phyloP scores from a whole-genome alignment of 805 yeast species.

The Saccharomycodes ludwigii region DNA sequence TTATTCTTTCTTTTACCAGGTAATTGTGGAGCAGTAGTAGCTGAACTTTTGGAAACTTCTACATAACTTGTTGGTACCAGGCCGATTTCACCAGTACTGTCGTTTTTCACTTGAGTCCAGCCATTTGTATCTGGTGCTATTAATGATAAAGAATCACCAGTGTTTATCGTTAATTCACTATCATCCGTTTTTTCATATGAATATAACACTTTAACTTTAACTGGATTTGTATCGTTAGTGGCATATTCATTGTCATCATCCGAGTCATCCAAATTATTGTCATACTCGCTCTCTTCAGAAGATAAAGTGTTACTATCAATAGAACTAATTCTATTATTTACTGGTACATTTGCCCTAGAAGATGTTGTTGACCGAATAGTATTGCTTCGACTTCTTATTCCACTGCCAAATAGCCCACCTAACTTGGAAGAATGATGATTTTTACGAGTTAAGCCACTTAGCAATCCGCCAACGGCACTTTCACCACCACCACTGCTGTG shows the following conservation, averaged over 20 bases:
- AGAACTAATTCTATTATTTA: too few relatives aligned
- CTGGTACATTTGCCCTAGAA: too few relatives aligned
- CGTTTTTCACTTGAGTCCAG: constrained; percentile 63
- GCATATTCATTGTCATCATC: constrained; percentile 1
- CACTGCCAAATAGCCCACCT: too few relatives aligned
- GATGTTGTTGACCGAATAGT: too few relatives aligned
- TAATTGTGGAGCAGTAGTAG: constrained; percentile 74
- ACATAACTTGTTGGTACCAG: constrained; percentile 79
- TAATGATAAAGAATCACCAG: constrained; percentile 51
- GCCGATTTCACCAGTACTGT: constrained; percentile 43
- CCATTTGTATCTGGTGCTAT: constrained; percentile 72
- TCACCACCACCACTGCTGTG: background rate
- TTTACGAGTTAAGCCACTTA: too few relatives aligned
- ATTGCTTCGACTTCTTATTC: too few relatives aligned
- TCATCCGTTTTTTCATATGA: constrained; percentile 54
- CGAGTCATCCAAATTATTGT: background rate
- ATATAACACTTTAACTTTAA: constrained; percentile 39
- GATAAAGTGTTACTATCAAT: background rate
- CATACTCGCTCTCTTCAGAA: background rate
- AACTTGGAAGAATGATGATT: too few relatives aligned
- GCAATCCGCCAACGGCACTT: too few relatives aligned
- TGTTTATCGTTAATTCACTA: constrained; percentile 55
- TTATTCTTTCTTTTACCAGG: constrained; percentile 52
- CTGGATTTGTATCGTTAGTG: constrained; percentile 7
- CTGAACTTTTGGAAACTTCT: constrained; percentile 40